Base-by-base conservation (phyloP, 2,329 filamentous ascomycete genomes). In the Penicillium sp. region DNA sequence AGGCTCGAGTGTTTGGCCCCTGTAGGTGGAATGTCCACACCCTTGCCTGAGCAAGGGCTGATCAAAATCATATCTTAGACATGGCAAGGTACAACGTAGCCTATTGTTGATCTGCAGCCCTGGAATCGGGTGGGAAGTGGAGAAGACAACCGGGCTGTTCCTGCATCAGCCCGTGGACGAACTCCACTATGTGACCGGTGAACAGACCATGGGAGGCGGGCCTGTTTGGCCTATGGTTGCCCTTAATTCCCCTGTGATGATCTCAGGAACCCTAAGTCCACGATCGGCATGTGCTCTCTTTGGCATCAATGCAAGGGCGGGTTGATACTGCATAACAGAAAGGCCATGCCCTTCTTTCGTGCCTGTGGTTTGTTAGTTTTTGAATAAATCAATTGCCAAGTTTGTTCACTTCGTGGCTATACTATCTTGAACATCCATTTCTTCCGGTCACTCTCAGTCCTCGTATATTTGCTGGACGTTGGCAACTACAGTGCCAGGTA, bases 21-120 rank as follows among this genome's bases (percentile, higher is more conserved):
- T 58, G 22, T 49, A 34, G 14, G 27, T 55, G 59, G 61, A 63
- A 63, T 63, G 50, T 18, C 27, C 29, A n/a, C 11, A 56, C 61
- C 61, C 61, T 62, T 52, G 51, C 61, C 50, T 59, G 52, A 60
- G 61, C 59, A 62, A 63, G 61, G 61, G 61, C 54, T n/a, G 31
- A 42, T 18, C 38, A 9, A 29, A 29, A 44, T 42, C 27, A 42
- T 32, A 55, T 18, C 7, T 40, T 6, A 27, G 36, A 43, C 29
- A 43, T 29, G 31, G 18, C 38, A 32, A 13, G 27, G 13, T 24
- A 46, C n/a, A 18, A 50, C 34, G 29, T 45, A 46, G 46, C 39
- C 18, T 43, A 39, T 29, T 22, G 5, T 7, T 2, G 53, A 53
- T 56, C 46, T 50, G n/a, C 56, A 48, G 13, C 16, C 43, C 24